Percentiles rank a stretch among this genome's conserved stretches.
Conservation (phyloP, 257 asterid genomes). For the Hygrophila difformis region DNA sequence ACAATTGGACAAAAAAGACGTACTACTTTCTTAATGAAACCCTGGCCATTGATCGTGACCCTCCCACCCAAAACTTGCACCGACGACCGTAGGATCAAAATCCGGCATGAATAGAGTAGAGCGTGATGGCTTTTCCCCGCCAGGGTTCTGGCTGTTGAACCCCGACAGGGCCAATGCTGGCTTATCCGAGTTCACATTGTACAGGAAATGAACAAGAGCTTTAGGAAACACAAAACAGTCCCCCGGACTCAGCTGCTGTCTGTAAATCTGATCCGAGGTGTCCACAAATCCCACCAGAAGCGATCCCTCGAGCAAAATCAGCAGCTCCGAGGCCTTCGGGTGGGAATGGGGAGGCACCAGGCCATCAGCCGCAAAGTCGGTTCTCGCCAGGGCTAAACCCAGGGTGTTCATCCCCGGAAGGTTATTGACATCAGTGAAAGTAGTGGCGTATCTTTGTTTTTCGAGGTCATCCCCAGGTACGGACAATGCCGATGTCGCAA, state of each 20-base stretch:
- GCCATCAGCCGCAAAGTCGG: conserved; percentile 34
- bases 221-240: conserved; percentile 58
- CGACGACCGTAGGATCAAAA: too few relatives aligned
- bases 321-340: conserved; percentile 61
- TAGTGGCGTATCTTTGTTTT: conserved; percentile 16
- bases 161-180: conserved; percentile 37
- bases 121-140: conserved; percentile 31
- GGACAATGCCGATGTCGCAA: conserved; percentile 50
- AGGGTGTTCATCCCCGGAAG: conserved; percentile 47
- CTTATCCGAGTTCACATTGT: conserved; percentile 23
- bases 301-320: conserved; percentile 47
- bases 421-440: conserved; percentile 7
- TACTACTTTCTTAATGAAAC: too few relatives aligned
- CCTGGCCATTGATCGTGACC: too few relatives aligned
- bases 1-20: too few relatives aligned
- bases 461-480: conserved; percentile 31
- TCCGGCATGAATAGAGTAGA: too few relatives aligned
- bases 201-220: conserved; percentile 41
- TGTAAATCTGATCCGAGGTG: conserved; percentile 26
- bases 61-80: too few relatives aligned
- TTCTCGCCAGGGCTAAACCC: conserved; percentile 51
- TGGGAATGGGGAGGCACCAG: conserved; percentile 62
- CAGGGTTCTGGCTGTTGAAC: conserved; percentile 55
- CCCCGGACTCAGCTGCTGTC: conserved; percentile 32
- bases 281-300: conserved; percentile 55